phyloP scores from a whole-genome alignment of 257 asterid species.

The Ilex aquifolium region DNA sequence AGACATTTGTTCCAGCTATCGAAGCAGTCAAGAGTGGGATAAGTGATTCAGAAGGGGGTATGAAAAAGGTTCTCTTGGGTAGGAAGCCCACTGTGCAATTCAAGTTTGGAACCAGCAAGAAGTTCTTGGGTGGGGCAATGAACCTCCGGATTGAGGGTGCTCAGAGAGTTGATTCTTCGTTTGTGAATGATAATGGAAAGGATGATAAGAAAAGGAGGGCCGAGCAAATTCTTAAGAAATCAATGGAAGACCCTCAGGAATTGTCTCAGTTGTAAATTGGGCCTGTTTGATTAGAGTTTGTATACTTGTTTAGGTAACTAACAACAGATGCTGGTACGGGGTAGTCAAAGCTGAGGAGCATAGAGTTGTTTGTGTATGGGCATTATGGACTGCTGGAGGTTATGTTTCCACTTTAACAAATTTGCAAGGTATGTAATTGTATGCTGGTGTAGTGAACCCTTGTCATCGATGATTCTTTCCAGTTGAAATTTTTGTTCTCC shows the following conservation, averaged over 20 bases:
- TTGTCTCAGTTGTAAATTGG: conserved; percentile 52
- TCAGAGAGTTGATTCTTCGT: conserved; percentile 33
- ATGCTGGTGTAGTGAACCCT: conserved; percentile 23
- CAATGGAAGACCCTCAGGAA: conserved; percentile 29
- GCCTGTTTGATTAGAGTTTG: conserved; percentile 36
- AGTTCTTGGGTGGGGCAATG: conserved; percentile 21
- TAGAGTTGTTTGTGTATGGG: conserved; percentile 36
- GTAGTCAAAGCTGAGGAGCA: conserved; percentile 31
- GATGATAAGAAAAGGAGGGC: conserved; percentile 32
- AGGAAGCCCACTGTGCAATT: conserved; percentile 51
- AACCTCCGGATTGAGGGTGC: conserved; percentile 28
- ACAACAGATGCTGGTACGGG: conserved; percentile 33
- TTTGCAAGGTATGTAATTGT: conserved; percentile 40
- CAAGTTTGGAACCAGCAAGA: conserved; percentile 39
- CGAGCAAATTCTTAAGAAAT: conserved; percentile 34
- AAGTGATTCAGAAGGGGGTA: conserved; percentile 27
- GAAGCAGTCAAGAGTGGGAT: conserved; percentile 28
- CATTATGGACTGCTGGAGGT: conserved; percentile 29
- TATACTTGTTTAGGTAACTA: conserved; percentile 43
- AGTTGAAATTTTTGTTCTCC: conserved; percentile 7
- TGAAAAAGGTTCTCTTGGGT: conserved; percentile 32
- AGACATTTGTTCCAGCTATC: conserved; percentile 32
- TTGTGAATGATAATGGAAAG: conserved; percentile 34
- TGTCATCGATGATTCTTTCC: conserved; percentile 32
- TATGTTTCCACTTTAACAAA: conserved; percentile 25